Conservation (phyloP, 2,329 filamentous ascomycete genomes). For the Huntiella bhutanensis region DNA sequence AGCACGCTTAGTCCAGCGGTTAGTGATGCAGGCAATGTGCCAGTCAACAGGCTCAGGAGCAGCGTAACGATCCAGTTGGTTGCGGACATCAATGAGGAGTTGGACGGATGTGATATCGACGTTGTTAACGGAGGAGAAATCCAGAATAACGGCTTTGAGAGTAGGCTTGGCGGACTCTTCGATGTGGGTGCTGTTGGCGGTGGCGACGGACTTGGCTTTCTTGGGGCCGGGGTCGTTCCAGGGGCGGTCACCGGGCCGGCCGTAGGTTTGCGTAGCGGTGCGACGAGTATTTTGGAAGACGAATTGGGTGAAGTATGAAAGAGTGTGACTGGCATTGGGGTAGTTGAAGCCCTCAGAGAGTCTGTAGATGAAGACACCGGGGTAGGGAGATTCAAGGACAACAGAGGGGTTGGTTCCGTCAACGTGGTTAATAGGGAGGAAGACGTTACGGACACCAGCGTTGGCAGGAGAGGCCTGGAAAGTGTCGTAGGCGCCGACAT, state of each 20-base stretch:
- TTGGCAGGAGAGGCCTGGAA: slow-evolving; percentile 23
- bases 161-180: slow-evolving; percentile 37
- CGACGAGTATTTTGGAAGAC: slow-evolving; percentile 56
- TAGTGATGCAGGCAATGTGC: slow-evolving; percentile 89
- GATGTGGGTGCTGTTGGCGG: slow-evolving; percentile 1
- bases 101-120: slow-evolving; percentile 87
- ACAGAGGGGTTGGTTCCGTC: slow-evolving; percentile 82
- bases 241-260: slow-evolving; percentile 55
- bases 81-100: slow-evolving; percentile 81
- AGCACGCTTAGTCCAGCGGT: slow-evolving; percentile 84
- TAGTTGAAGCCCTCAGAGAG: slow-evolving; percentile 95
- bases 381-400: slow-evolving; percentile 62
- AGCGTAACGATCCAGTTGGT: slow-evolving; percentile 76
- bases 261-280: slow-evolving; percentile 50
- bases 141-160: slow-evolving; percentile 77
- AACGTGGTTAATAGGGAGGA: slow-evolving; percentile 68
- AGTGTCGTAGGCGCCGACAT: slow-evolving; percentile 35
- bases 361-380: slow-evolving; percentile 87
- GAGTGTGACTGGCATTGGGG: slow-evolving; percentile 75
- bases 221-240: slow-evolving; percentile 86
- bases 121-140: slow-evolving; percentile 86
- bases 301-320: slow-evolving; percentile 55
- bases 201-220: slow-evolving; percentile 19
- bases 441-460: slow-evolving; percentile 48
- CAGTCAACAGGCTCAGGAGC: slow-evolving; percentile 71